These are phyloP conservation scores for Apiotrichum sp. DNA, from an alignment of 1,284 basidiomycete species.

Conservation along the genomic window DNA sequence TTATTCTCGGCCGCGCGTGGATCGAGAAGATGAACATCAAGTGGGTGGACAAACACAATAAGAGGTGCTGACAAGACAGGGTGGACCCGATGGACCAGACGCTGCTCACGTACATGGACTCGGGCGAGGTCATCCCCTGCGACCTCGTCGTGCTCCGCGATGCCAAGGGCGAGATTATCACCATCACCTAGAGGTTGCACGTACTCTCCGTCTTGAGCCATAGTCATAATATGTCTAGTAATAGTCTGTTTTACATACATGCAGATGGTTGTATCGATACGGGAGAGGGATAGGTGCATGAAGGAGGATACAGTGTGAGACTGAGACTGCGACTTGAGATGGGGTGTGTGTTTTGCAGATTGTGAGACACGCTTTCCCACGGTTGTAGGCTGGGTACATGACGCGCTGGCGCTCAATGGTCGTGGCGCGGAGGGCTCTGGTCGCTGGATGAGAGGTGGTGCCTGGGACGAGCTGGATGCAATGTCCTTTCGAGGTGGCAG, in stretches of 20 bases:
- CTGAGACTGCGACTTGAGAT: no score
- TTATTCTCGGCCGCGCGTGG: constrained; percentile 88
- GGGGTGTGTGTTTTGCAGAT: no score
- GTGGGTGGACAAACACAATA: constrained; percentile 20
- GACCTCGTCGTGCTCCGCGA: constrained; percentile 76
- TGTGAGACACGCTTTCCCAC: no score
- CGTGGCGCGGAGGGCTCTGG: no score
- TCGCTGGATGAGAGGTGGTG: no score
- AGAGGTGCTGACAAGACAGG: constrained; percentile 31
- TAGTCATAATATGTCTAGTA: neutral
- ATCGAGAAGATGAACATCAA: constrained; percentile 82
- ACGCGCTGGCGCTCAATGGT: no score
- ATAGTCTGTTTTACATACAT: neutral
- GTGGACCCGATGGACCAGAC: constrained; percentile 79
- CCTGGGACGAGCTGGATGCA: no score
- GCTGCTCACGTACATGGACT: constrained; percentile 80
- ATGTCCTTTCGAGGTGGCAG: no score
- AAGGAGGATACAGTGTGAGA: no score
- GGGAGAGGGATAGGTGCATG: no score
- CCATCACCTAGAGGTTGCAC: constrained; percentile 57
- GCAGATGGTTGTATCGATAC: neutral
- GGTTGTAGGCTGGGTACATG: no score
- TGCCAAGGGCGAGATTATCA: constrained; percentile 74
- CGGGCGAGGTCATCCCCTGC: constrained; percentile 86
- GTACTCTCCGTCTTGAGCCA: neutral